phyloP scores from a whole-genome alignment of 2,329 filamentous ascomycete genomes.

The Ascochyta rabiei region DNA sequence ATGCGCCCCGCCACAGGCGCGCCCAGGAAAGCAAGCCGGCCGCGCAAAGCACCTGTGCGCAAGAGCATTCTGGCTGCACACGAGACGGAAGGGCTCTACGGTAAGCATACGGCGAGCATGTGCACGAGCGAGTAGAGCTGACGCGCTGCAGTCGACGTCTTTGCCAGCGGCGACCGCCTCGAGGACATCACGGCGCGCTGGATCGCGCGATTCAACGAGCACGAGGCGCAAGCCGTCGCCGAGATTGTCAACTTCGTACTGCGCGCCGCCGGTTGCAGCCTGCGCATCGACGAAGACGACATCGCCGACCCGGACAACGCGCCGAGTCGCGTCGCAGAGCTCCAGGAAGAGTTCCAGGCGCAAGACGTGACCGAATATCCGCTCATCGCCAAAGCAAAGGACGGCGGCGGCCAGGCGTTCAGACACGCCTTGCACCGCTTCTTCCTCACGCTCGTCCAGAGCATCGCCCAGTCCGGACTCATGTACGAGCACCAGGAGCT shows the following conservation, averaged over 20 bases:
- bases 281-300: conserved; percentile 79
- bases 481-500: conserved; percentile 78
- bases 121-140: not conserved
- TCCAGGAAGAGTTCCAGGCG: conserved; percentile 88
- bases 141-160: conserved; percentile 60
- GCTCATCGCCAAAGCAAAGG: conserved; percentile 79
- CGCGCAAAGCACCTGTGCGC: conserved; percentile 57
- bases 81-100: conserved; percentile 63
- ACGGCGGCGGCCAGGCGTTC: conserved; percentile 77
- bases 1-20: conserved; percentile 56
- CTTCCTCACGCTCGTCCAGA: conserved; percentile 75
- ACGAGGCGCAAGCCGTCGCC: conserved; percentile 61
- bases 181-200: conserved; percentile 65
- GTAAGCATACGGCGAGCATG: conserved; percentile 40
- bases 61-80: conserved; percentile 58
- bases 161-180: conserved; percentile 59
- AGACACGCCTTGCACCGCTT: conserved; percentile 78
- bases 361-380: conserved; percentile 89
- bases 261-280: conserved; percentile 76
- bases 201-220: conserved; percentile 61
- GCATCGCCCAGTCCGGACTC: conserved; percentile 80
- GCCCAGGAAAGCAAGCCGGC: conserved; percentile 51
- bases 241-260: conserved; percentile 68
- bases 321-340: conserved; percentile 75
- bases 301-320: conserved; percentile 90